phyloP scores from a whole-genome alignment of 2,329 filamentous ascomycete species.

The Aspergillus sp. region DNA sequence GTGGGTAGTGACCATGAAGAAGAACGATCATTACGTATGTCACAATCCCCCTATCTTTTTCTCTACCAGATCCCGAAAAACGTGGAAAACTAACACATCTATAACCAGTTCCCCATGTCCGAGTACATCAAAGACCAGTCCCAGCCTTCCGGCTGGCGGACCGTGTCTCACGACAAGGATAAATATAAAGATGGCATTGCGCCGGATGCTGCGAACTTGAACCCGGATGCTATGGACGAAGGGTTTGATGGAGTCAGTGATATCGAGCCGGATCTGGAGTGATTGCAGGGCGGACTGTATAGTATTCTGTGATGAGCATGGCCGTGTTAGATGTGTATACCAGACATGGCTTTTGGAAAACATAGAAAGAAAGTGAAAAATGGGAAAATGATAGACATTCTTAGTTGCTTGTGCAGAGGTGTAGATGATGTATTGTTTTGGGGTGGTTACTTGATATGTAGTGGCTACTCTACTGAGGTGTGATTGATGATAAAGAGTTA shows the following conservation, averaged over 20 bases:
- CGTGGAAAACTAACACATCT: too few species aligned
- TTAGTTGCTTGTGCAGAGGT: too few species aligned
- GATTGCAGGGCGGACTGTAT: background rate
- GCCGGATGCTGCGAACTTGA: slow-evolving; percentile 45
- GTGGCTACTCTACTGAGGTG: too few species aligned
- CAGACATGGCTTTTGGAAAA: too few species aligned
- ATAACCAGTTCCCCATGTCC: slow-evolving; percentile 60
- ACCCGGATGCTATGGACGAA: slow-evolving; percentile 51
- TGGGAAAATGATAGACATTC: too few species aligned
- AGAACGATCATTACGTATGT: slow-evolving; percentile 88
- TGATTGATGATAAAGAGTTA: too few species aligned
- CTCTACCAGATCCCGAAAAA: background rate
- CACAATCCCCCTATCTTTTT: background rate
- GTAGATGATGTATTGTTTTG: too few species aligned
- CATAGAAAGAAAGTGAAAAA: too few species aligned
- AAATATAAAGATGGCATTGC: slow-evolving; percentile 34
- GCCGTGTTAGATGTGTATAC: too few species aligned
- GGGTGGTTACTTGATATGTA: too few species aligned
- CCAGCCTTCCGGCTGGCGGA: slow-evolving; percentile 58
- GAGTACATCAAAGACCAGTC: slow-evolving; percentile 62
- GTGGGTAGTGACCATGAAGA: slow-evolving; percentile 99
- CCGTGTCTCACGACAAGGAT: slow-evolving; percentile 57
- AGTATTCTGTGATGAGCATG: background rate
- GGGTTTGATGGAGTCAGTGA: slow-evolving; percentile 40
- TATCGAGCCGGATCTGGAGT: slow-evolving; percentile 36